Base-by-base conservation (phyloP, 345 rosid genomes). In the Lenwebbia sp. region DNA sequence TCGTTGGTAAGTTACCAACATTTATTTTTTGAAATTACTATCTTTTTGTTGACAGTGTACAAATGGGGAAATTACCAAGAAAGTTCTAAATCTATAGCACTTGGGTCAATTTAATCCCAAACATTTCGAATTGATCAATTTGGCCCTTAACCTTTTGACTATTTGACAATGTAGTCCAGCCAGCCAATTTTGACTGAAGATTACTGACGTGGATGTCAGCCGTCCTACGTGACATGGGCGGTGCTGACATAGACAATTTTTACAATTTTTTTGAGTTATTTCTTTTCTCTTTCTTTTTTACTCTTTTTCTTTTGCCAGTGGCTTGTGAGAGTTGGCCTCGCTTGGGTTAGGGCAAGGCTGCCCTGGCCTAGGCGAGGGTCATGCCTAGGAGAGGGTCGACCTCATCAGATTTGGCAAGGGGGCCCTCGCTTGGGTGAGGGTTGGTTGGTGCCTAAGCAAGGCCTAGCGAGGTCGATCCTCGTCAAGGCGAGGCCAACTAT, bases 151-250 rank as follows among this genome's bases (percentile, higher is more conserved):
- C 15, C 11, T 58, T 58, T 58, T 58, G 33, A 58, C 0, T 0
- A 58, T 58, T 58, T 26, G 1, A 5, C 21, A 13, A 60, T 28
- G 3, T 60, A 28, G 0, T 60, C 33, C 0, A n/a, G 11, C 11
- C 0, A 1, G 7, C 7, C 0, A 28, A 60, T 28, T 60, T 60
- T 60, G 74, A 13, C 3, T 2, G 4, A n/a, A 60, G 28, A 60
- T 60, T 13, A 0, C 0, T 13, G 1, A 60, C 10, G 3, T 60
- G 21, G 0, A 13, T 28, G 37, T 21, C 0, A 0, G 0, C 0
- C 1, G 0, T 28, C 15, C 4, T 60, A 6, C 3, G 14, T 5
- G 74, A 2, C 2, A 7, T 1, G 37, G 1, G 4, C 0, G 1
- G 1, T 0, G 0, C 8, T 6, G 4, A n/a, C 7, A 1, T 60